Base-by-base conservation (phyloP, 2,329 filamentous ascomycete species). In the Didymella exigua region DNA sequence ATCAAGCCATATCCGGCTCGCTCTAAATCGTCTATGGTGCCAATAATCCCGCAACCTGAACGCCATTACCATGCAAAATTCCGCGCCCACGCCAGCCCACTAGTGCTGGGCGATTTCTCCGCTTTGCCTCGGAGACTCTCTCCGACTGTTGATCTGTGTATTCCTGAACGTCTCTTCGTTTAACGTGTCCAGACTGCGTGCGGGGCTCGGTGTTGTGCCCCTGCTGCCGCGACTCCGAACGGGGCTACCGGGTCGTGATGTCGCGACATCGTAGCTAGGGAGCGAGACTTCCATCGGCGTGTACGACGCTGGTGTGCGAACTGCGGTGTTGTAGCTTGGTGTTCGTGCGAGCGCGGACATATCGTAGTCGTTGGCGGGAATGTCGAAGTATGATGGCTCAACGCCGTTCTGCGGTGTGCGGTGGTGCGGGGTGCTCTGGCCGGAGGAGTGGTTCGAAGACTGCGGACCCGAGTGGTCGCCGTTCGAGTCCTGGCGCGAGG, bases 311-410 rank as follows among this genome's bases (percentile, higher is more conserved):
- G 78, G 77, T 1, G 78, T 80, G 27, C 78, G 74, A 7, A 81
- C 69, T 7, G 79, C 79, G 0, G 79, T 79, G 65, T 78, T 78
- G 61, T 83, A 83, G 42, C 78, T 81, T 8, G 81, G 81, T 0
- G 81, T 81, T 30, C 79, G 76, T 4, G 75, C 70, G 1, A 83
- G 72, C 27, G 74, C 75, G 34, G 76, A 75, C 73, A 81, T 76
- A 63, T 82, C 77, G 56, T 72, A 73, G 43, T 60, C 57, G 13
- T 54, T 43, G 5, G 62, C 38, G 9, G 69, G 63, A 11, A 63
- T 54, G 21, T 66, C 63, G 44, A 67, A 66, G 46, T 62, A 68
- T 1, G 60, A 57, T 7, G 64, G 65, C 24, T 70, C 68, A 19
- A 49, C 29, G 24, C 41, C 42, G 36, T 57, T 73, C 61, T 59